Conservation (phyloP, 2,329 filamentous ascomycete genomes). For the Fusarium sp. region DNA sequence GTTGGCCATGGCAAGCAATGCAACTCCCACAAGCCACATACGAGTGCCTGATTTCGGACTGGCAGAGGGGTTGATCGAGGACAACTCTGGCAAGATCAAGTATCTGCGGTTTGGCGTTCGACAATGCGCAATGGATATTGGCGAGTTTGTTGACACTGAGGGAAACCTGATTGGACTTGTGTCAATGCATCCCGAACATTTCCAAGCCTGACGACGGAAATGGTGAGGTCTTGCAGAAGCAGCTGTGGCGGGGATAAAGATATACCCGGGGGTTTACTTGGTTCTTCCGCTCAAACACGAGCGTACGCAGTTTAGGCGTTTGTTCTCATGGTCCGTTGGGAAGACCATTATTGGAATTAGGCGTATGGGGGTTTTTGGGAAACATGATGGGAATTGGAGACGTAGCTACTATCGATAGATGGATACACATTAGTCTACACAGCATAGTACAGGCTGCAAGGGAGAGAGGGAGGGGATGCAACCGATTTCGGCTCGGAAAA, state of each 20-base stretch:
- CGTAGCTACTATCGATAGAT: too few species aligned
- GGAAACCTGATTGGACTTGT: constrained; percentile 42
- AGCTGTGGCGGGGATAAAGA: constrained; percentile 33
- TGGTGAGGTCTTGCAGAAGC: constrained; percentile 2
- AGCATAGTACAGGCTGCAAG: too few species aligned
- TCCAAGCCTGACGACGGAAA: background rate
- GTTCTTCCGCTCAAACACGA: constrained; percentile 23
- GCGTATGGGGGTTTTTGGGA: constrained; percentile 18
- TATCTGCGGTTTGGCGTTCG: constrained; percentile 39
- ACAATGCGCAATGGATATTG: constrained; percentile 40
- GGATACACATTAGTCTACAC: too few species aligned
- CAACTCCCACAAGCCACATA: constrained; percentile 35
- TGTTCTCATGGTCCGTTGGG: constrained; percentile 1
- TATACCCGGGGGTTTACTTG: constrained; percentile 34
- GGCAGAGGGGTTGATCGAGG: constrained; percentile 37
- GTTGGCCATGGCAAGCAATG: constrained; percentile 24
- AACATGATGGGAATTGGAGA: constrained; percentile 19
- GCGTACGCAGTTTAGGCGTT: constrained; percentile 2
- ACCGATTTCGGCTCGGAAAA: constrained; percentile 30
- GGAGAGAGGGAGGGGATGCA: background rate
- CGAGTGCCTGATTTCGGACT: constrained; percentile 40
- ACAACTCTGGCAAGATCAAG: constrained; percentile 34
- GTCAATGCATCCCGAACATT: constrained; percentile 37
- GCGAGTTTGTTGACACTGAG: constrained; percentile 42
- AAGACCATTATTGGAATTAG: background rate